Evolutionary conservation across 2,329 filamentous ascomycete genomes (phyloP).

Genomic region (Ambrosiella cleistominuta): DNA sequence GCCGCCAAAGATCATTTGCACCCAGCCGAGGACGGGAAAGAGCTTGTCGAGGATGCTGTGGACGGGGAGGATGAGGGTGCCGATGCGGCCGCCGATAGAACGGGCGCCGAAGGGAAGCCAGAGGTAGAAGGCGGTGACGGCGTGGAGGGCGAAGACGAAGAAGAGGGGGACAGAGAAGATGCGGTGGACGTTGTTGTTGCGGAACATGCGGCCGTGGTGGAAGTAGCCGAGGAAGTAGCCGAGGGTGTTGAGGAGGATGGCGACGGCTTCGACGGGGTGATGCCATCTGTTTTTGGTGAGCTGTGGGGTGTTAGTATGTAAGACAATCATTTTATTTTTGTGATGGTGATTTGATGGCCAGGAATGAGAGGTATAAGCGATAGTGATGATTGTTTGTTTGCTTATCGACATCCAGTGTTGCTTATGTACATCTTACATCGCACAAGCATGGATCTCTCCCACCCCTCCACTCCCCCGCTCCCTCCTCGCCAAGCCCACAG

Average conservation of each 20-base stretch:
- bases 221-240: slow-evolving; percentile 85
- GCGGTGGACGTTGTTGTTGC: slow-evolving; percentile 56
- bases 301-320: background rate
- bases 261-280: slow-evolving; percentile 67
- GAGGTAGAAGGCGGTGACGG: slow-evolving; percentile 69
- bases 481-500: no score
- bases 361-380: background rate
- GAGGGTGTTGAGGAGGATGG: slow-evolving; percentile 56
- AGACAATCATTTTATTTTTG: background rate
- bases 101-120: slow-evolving; percentile 66
- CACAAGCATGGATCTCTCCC: no score
- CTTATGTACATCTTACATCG: no score
- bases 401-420: no score
- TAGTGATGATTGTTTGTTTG: background rate
- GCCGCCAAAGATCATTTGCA: slow-evolving; percentile 89
- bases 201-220: slow-evolving; percentile 78
- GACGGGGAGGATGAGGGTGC: slow-evolving; percentile 49
- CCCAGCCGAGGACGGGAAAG: slow-evolving; percentile 75
- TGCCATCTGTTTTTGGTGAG: slow-evolving; percentile 81
- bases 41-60: slow-evolving; percentile 75
- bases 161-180: slow-evolving; percentile 67
- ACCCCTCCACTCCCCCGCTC: no score
- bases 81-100: slow-evolving; percentile 63
- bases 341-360: background rate
- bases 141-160: slow-evolving; percentile 58